Percentiles rank a stretch among this genome's conserved stretches.
Conservation (phyloP, 116 monocot genomes). For the Zostera marina region DNA sequence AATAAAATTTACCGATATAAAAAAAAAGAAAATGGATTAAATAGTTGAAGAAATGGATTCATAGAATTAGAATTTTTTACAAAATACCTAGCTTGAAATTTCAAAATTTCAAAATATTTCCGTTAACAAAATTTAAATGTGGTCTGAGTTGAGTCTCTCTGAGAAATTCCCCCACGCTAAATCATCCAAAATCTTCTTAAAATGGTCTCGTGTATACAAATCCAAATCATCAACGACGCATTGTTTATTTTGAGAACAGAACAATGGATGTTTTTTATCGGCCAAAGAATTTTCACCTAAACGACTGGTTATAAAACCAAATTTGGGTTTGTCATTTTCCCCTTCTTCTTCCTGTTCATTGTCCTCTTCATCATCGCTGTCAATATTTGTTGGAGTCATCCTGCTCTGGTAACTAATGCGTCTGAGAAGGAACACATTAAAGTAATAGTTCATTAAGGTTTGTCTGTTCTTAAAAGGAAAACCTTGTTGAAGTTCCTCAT, state of each 20-base stretch:
- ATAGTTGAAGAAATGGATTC: no score
- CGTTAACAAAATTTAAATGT: background rate
- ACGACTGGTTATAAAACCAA: conserved; percentile 33
- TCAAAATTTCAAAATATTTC: no score
- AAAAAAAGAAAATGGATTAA: no score
- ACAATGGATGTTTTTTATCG: conserved; percentile 1
- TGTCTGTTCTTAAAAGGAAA: conserved; percentile 37
- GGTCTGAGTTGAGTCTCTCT: background rate
- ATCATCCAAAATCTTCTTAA: conserved; percentile 2
- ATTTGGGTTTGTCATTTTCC: conserved; percentile 30
- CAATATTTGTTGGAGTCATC: conserved; percentile 35
- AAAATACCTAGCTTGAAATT: no score
- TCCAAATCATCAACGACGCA: conserved; percentile 42
- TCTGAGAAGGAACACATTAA: conserved; percentile 63
- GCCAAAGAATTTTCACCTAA: conserved; percentile 26
- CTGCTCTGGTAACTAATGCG: conserved; percentile 70
- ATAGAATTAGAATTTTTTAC: no score
- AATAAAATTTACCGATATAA: no score
- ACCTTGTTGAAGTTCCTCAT: conserved; percentile 22
- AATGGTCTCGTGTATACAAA: conserved; percentile 1
- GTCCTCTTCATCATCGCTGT: conserved; percentile 61
- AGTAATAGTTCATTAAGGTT: conserved; percentile 72
- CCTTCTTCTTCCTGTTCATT: no score
- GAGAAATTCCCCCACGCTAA: background rate
- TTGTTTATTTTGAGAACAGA: conserved; percentile 52